A percentile compares a stretch with the other conserved stretches of the same genome.
Conservation (phyloP, 768 basidiomycete genomes). For the Leccinellum albellum region DNA sequence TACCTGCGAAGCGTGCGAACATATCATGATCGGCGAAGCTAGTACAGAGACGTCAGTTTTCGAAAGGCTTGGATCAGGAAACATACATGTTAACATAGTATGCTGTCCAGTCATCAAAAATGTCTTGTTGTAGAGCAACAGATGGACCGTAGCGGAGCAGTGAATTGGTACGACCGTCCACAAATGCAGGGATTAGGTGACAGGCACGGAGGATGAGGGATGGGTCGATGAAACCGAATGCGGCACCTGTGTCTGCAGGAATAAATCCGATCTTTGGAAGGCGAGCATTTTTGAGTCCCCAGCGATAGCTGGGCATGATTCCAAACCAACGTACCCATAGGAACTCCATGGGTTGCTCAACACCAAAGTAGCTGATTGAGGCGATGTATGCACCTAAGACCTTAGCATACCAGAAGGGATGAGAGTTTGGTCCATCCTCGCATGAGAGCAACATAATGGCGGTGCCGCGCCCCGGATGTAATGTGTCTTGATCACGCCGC, state of each 20-base stretch:
- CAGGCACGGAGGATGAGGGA: slow-evolving; percentile 14
- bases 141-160: slow-evolving; percentile 6
- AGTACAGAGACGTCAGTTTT: background rate
- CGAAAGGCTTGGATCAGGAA: background rate
- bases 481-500: too few relatives aligned
- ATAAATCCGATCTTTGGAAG: slow-evolving; percentile 21
- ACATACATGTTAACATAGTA: slow-evolving; percentile 14
- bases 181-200: slow-evolving; percentile 26
- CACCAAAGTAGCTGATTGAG: background rate
- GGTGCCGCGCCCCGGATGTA: too few relatives aligned
- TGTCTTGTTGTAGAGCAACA: background rate
- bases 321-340: slow-evolving; percentile 18
- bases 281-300: slow-evolving; percentile 6
- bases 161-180: slow-evolving; percentile 13
- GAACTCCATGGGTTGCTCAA: too few relatives aligned
- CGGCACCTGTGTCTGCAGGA: slow-evolving; percentile 1
- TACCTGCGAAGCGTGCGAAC: background rate
- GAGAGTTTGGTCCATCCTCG: slow-evolving; percentile 6
- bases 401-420: slow-evolving; percentile 24
- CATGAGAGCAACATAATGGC: background rate
- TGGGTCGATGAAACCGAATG: slow-evolving; percentile 7
- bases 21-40: background rate
- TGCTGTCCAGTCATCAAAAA: slow-evolving; percentile 6
- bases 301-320: background rate
- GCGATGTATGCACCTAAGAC: slow-evolving; percentile 22